Conservation (phyloP, 495 filamentous ascomycete genomes). For the Viridothelium virens region DNA sequence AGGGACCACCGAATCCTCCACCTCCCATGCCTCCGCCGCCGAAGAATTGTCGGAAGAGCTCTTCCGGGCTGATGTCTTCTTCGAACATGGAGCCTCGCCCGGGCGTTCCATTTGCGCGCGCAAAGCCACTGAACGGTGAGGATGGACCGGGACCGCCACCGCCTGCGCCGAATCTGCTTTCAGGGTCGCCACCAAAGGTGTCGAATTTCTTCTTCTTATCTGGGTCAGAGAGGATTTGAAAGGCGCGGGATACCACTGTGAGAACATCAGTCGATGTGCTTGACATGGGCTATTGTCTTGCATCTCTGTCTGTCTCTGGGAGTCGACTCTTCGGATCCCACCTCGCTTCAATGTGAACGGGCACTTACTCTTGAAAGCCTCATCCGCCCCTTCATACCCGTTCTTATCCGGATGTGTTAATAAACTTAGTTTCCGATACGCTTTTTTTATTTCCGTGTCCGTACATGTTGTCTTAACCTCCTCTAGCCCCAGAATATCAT, state of each 20-base stretch:
- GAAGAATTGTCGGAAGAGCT: constrained; percentile 94
- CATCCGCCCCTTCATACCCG: constrained; percentile 91
- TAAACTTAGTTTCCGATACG: constrained; percentile 83
- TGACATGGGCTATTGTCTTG: neutral
- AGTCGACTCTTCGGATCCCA: neutral
- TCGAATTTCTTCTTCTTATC: constrained; percentile 87
- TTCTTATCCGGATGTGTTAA: constrained; percentile 96
- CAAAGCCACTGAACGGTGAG: constrained; percentile 70
- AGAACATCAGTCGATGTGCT: neutral
- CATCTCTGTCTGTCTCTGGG: no score
- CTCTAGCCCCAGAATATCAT: constrained; percentile 73
- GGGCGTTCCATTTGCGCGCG: constrained; percentile 37
- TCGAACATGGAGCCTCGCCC: constrained; percentile 58
- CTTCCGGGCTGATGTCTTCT: constrained; percentile 91
- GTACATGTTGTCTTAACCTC: constrained; percentile 53
- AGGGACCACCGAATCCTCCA: constrained; percentile 48
- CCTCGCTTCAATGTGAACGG: constrained; percentile 8
- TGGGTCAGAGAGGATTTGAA: constrained; percentile 84
- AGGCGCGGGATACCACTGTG: constrained; percentile 82
- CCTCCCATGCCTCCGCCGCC: constrained; percentile 53
- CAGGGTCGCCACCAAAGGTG: constrained; percentile 82
- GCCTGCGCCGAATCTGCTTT: constrained; percentile 65
- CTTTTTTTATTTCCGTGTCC: constrained; percentile 82
- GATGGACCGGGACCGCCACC: constrained; percentile 27
- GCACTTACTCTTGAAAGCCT: constrained; percentile 82